A percentile compares a stretch with the other conserved stretches of the same genome.
Evolutionary conservation across 2,329 filamentous ascomycete species (phyloP).

Genomic region (Penicillium sp.): DNA sequence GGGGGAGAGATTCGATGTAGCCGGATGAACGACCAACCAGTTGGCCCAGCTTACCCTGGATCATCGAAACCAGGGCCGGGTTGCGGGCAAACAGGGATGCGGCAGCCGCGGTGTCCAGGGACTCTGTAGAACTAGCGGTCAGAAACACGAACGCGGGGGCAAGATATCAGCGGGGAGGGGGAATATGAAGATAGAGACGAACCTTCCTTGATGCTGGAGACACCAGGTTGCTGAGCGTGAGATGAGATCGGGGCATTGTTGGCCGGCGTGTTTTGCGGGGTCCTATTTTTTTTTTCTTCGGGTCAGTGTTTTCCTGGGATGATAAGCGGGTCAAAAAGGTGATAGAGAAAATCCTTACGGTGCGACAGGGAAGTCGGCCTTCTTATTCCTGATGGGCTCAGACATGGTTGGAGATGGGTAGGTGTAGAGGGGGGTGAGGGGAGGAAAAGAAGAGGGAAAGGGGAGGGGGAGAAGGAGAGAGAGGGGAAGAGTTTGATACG

Average conservation of each 20-base stretch:
- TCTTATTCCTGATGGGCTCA: constrained; percentile 71
- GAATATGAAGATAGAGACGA: constrained; percentile 44
- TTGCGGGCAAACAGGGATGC: constrained; percentile 95
- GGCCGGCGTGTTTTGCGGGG: constrained; percentile 96
- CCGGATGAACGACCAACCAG: constrained; percentile 95
- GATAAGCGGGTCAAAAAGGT: constrained; percentile 25
- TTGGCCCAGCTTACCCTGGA: constrained; percentile 91
- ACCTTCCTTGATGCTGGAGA: constrained; percentile 98
- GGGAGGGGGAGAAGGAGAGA: constrained; percentile 27
- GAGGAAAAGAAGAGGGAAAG: constrained; percentile 10
- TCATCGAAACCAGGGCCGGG: constrained; percentile 93
- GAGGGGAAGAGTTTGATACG: constrained; percentile 45
- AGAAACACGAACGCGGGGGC: constrained; percentile 3
- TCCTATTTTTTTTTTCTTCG: constrained; percentile 61
- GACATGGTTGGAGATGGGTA: constrained; percentile 55
- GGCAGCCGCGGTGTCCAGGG: constrained; percentile 82
- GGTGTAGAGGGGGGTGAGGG: constrained; percentile 11
- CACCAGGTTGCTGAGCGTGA: constrained; percentile 91
- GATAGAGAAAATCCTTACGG: constrained; percentile 58
- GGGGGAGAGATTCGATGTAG: constrained; percentile 94
- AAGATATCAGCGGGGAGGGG: background rate
- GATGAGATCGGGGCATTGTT: constrained; percentile 97
- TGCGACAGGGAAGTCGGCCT: constrained; percentile 63
- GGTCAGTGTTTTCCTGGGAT: constrained; percentile 26
- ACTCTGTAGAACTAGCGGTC: constrained; percentile 64